A percentile compares a stretch with the other conserved stretches of the same genome.
Evolutionary conservation across 805 yeast genomes (phyloP).

Genomic region (Millerozyma acaciae): DNA sequence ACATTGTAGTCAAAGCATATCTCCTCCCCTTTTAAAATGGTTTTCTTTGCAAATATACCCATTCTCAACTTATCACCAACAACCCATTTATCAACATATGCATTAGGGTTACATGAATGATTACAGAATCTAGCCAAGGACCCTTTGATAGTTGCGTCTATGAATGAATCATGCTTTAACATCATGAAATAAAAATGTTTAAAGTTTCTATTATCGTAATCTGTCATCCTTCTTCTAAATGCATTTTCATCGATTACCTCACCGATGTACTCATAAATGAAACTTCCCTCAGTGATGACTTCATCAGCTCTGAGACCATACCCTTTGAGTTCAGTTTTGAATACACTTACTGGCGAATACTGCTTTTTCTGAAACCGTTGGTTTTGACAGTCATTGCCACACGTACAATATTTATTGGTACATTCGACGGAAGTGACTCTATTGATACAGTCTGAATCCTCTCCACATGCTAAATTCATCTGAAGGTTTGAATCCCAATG

Average conservation of each 20-base stretch:
- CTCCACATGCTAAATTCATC: slow-evolving; percentile 70
- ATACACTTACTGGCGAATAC: slow-evolving; percentile 76
- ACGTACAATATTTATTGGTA: slow-evolving; percentile 58
- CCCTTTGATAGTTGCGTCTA: slow-evolving; percentile 91
- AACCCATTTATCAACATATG: slow-evolving; percentile 95
- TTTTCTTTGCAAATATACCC: slow-evolving; percentile 90
- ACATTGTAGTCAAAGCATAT: slow-evolving; percentile 91
- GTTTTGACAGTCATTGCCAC: slow-evolving; percentile 79
- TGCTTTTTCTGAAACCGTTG: slow-evolving; percentile 80
- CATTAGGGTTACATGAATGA: slow-evolving; percentile 94
- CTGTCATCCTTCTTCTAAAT: slow-evolving; percentile 71
- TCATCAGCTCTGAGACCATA: slow-evolving; percentile 78
- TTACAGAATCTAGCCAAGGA: slow-evolving; percentile 88
- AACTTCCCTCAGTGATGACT: slow-evolving; percentile 56
- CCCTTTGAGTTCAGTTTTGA: slow-evolving; percentile 81
- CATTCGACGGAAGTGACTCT: slow-evolving; percentile 91
- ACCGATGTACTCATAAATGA: slow-evolving; percentile 89
- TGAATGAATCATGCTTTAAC: slow-evolving; percentile 88
- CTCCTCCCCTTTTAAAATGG: slow-evolving; percentile 76
- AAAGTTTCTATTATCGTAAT: slow-evolving; percentile 63
- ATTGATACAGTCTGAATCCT: slow-evolving; percentile 86
- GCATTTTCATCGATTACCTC: slow-evolving; percentile 81
- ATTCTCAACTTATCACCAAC: slow-evolving; percentile 84
- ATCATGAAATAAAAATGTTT: slow-evolving; percentile 94
- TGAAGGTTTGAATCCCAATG: slow-evolving; percentile 36